A percentile compares a stretch with the other conserved stretches of the same genome.
Evolutionary conservation across 768 basidiomycete genomes (phyloP).

Genomic region (Mycena capillaripes): DNA sequence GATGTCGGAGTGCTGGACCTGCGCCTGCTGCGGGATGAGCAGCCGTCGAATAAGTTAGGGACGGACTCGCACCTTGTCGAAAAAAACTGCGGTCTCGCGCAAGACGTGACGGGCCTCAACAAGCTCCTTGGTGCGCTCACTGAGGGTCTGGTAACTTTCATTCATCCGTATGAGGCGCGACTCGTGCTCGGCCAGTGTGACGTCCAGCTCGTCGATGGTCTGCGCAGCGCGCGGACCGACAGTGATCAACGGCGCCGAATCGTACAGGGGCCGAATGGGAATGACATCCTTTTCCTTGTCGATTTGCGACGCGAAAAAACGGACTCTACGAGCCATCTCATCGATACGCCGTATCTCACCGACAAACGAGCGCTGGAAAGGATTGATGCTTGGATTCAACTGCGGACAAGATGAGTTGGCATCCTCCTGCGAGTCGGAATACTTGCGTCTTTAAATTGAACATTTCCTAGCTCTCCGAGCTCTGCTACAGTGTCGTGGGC

Average conservation of each 20-base stretch:
- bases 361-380: constrained; percentile 98
- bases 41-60: background rate
- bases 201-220: constrained; percentile 93
- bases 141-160: constrained; percentile 89
- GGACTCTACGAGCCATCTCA: constrained; percentile 95
- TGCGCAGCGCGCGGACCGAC: constrained; percentile 94
- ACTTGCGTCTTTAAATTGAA: constrained; percentile 97
- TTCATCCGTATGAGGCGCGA: constrained; percentile 90
- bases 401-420: constrained; percentile 48
- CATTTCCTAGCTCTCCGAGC: constrained; percentile 94
- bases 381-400: constrained; percentile 95
- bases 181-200: constrained; percentile 90
- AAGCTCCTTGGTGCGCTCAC: constrained; percentile 88
- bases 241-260: constrained; percentile 88
- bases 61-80: constrained; percentile 75
- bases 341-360: constrained; percentile 95
- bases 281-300: constrained; percentile 87
- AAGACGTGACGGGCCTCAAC: constrained; percentile 96
- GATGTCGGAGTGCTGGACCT: constrained; percentile 83
- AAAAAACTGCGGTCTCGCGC: constrained; percentile 96
- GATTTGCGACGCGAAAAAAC: constrained; percentile 91
- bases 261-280: constrained; percentile 86
- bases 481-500: constrained; percentile 97
- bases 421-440: background rate
- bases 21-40: constrained; percentile 66